phyloP scores from a whole-genome alignment of 129 eudicot genomes.

The Heracleum sosnowskyi region DNA sequence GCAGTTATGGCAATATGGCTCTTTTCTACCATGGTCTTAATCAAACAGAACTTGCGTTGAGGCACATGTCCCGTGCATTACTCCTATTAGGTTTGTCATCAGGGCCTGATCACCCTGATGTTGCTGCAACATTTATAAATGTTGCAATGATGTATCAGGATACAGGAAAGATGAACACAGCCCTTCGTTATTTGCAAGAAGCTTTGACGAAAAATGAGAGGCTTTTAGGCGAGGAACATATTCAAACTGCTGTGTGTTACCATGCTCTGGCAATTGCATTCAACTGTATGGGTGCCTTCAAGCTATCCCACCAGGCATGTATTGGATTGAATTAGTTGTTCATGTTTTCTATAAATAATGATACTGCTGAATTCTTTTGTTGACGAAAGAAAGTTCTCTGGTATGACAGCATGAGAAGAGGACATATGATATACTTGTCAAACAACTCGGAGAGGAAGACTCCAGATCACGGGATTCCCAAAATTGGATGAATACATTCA shows the following conservation, averaged over 20 bases:
- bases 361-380: background rate
- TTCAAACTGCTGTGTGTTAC: conserved; percentile 95
- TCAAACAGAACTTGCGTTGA: conserved; percentile 87
- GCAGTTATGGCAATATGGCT: conserved; percentile 99
- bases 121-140: conserved; percentile 91
- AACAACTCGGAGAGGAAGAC: conserved; percentile 97
- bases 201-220: conserved; percentile 90
- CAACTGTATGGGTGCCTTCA: conserved; percentile 90
- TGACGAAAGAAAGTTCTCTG: background rate
- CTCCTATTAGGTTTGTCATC: conserved; percentile 75
- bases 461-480: conserved; percentile 93
- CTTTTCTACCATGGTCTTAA: conserved; percentile 91
- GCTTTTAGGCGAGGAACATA: conserved; percentile 93
- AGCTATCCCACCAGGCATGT: conserved; percentile 93
- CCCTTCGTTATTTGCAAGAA: conserved; percentile 96
- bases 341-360: background rate
- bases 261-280: conserved; percentile 98
- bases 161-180: conserved; percentile 81
- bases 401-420: conserved; percentile 87
- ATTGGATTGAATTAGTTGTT: background rate
- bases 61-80: conserved; percentile 93
- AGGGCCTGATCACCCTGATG: conserved; percentile 98
- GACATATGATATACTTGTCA: conserved; percentile 91
- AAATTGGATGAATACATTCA: conserved; percentile 97
- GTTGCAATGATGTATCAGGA: conserved; percentile 99